Conservation (phyloP, 139 green algal genomes). For the Closterium sp. region DNA sequence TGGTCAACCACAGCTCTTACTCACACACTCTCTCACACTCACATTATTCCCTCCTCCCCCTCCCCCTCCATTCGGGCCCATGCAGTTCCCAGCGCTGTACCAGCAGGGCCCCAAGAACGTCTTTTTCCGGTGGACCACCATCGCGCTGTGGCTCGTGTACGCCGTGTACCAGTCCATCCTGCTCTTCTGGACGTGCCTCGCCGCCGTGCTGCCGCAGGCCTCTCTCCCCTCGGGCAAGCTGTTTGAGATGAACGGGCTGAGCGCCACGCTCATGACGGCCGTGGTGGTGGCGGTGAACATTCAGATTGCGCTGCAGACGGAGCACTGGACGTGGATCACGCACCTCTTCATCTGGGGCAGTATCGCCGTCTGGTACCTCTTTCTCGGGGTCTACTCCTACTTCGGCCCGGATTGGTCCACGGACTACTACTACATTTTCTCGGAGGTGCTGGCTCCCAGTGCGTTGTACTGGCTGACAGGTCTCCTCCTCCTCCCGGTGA, state of each 20-base stretch:
- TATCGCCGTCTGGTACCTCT: conserved; percentile 53
- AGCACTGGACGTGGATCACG: conserved; percentile 53
- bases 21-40: too few species aligned
- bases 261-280: conserved; percentile 53
- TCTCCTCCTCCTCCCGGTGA: conserved; percentile 18
- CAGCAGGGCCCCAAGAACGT: conserved; percentile 24
- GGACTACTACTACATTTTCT: conserved; percentile 37
- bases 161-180: conserved; percentile 47
- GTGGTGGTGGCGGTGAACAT: conserved; percentile 61
- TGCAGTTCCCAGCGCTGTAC: conserved; percentile 39
- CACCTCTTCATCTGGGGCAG: conserved; percentile 56
- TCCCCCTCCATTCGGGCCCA: too few species aligned
- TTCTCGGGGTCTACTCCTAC: conserved; percentile 48
- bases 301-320: conserved; percentile 50
- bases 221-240: conserved; percentile 30
- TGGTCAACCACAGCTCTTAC: too few species aligned
- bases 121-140: conserved; percentile 33
- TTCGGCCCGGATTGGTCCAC: neutral
- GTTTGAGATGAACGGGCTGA: conserved; percentile 51
- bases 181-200: conserved; percentile 26
- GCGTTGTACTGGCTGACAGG: conserved; percentile 35
- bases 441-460: conserved; percentile 5
- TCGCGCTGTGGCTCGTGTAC: conserved; percentile 38
- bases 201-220: conserved; percentile 10
- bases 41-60: neutral